Conservation (phyloP, 202 grass and related monocot genomes). For the Saccharum hybrid region DNA sequence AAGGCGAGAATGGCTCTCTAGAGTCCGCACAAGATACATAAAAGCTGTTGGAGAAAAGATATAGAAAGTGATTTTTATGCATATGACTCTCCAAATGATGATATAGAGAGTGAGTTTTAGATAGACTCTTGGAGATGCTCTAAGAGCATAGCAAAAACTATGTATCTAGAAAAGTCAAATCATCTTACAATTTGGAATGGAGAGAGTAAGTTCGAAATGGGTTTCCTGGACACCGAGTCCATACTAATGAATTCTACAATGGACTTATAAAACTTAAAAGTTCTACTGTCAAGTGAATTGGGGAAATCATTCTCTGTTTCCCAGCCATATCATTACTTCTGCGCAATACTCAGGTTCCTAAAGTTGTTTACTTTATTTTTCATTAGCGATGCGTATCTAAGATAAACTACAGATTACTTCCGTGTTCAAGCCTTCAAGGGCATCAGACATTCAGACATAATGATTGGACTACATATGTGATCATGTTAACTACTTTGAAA, state of each 20-base stretch:
- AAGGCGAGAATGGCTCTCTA: too few relatives aligned
- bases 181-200: background rate
- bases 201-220: conserved; percentile 1
- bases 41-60: too few relatives aligned
- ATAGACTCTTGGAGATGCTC: background rate
- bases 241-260: background rate
- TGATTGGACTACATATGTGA: conserved; percentile 9
- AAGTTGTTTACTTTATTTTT: conserved; percentile 28
- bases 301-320: conserved; percentile 10
- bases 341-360: background rate
- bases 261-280: background rate
- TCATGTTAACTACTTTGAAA: background rate
- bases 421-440: background rate
- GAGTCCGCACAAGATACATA: too few relatives aligned
- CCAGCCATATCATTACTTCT: background rate
- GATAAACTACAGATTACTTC: background rate
- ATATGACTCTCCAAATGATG: too few relatives aligned
- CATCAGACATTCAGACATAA: conserved; percentile 17
- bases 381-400: conserved; percentile 12
- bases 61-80: too few relatives aligned
- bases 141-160: background rate
- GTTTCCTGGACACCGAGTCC: background rate
- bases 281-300: conserved; percentile 21
- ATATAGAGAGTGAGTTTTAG: too few relatives aligned
- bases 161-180: background rate